Percentiles rank a stretch among this genome's conserved stretches.
Evolutionary conservation across 306 rosid species (phyloP).

Genomic region (Chamaecrista fasciculata): DNA sequence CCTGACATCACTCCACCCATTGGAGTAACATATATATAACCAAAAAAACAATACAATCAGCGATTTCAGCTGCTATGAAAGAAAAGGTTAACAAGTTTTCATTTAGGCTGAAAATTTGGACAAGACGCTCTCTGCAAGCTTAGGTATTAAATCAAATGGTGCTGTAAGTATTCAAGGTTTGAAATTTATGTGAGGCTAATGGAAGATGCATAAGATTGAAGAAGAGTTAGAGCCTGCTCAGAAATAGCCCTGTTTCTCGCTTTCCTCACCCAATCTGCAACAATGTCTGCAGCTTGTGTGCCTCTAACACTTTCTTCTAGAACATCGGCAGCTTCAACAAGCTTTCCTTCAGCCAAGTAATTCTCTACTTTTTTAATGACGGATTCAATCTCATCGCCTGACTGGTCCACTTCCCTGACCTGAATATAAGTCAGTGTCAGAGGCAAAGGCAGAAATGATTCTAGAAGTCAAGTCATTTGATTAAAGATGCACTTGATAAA

Average conservation of each 20-base stretch:
- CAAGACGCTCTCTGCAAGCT: slow-evolving; percentile 29
- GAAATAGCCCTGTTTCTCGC: slow-evolving; percentile 93
- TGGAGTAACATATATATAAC: slow-evolving; percentile 32
- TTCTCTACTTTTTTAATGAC: slow-evolving; percentile 71
- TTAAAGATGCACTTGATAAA: not conserved
- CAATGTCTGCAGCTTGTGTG: slow-evolving; percentile 72
- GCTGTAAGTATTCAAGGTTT: slow-evolving; percentile 27
- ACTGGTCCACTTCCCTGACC: slow-evolving; percentile 73
- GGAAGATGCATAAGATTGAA: slow-evolving; percentile 80
- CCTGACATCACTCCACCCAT: slow-evolving; percentile 18
- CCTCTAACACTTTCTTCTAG: slow-evolving; percentile 84
- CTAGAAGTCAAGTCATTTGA: not conserved
- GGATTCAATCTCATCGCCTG: slow-evolving; percentile 88
- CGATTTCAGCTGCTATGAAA: slow-evolving; percentile 30
- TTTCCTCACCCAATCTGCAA: slow-evolving; percentile 64
- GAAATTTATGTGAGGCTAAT: slow-evolving; percentile 53
- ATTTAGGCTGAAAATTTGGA: slow-evolving; percentile 24
- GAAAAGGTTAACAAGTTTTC: slow-evolving; percentile 23
- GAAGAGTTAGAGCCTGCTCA: slow-evolving; percentile 84
- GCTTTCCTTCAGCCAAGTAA: slow-evolving; percentile 82
- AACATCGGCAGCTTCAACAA: slow-evolving; percentile 78
- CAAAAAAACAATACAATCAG: slow-evolving; percentile 5
- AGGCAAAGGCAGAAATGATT: slow-evolving; percentile 21
- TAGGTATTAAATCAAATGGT: slow-evolving; percentile 30
- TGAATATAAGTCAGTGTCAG: slow-evolving; percentile 34